Base-by-base conservation (phyloP, 192 early-diverging fungal species). In the Cetraspora pellucida region DNA sequence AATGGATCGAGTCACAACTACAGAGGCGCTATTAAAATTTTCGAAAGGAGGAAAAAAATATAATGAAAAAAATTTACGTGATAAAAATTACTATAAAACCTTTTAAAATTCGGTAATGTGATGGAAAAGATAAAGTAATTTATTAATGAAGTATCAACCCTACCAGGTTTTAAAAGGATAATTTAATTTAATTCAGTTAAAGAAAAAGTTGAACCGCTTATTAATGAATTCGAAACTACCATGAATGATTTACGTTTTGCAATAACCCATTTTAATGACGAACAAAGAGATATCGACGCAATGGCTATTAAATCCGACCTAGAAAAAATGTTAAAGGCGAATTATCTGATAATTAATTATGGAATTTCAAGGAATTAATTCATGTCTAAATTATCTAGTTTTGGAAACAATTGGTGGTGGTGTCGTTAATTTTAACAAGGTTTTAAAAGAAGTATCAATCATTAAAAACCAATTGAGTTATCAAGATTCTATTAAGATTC, bases 91-190 rank as follows among this genome's bases (percentile, higher is more conserved):
- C 57, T 64, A 75, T 58, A 50, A 37, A 2, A 30, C 74, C 0
- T 75, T 75, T 21, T 27, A 46, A 55, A 23, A 19, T 75, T 61
- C 30, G 4, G 49, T 5, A 11, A 17, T 19, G 37, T 61, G 1
- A 30, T 75, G 8, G 57, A 65, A 21, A 63, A 50, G 2, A 75
- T 75, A 14, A 75, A 49, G 21, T 23, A 49, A 30, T 75, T 75
- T 25, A 45, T 61, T 63, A 27, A 64, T 9, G 45, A 64, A 28
- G 59, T 75, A 19, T 63, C 59, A 3, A 43, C 58, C 13, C 27
- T 75, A 44, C n/a, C 27, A 3, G 59, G 59, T 19, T 64, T 47
- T 64, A 55, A 58, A 49, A 75, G 57, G 47, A 28, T 75, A 49
- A 25, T 45, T n/a, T 1, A 30, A 47, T 19, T 37, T 14, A 21